phyloP scores from a whole-genome alignment of 225 moss, liverwort and hornwort species.

The Neckera pumila region DNA sequence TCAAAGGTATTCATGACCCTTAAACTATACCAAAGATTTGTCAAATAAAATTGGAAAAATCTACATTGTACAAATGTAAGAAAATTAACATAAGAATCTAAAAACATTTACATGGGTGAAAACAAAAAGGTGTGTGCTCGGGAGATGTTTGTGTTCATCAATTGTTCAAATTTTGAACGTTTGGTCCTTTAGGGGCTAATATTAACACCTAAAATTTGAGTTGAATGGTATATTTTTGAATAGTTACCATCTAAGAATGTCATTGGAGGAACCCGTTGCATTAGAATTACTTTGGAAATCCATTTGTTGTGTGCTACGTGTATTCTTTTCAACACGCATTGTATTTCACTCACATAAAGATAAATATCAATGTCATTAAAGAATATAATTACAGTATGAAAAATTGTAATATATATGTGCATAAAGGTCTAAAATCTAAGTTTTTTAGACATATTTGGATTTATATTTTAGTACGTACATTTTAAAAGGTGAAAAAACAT shows the following conservation, averaged over 20 bases:
- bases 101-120: neutral
- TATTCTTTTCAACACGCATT: neutral
- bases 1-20: accelerated
- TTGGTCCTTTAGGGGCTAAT: neutral
- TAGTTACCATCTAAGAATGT: neutral
- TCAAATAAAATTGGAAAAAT: neutral
- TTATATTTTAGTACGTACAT: neutral
- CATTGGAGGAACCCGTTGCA: neutral
- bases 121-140: accelerated
- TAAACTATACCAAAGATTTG: neutral
- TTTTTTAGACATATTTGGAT: neutral
- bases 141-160: neutral
- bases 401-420: neutral
- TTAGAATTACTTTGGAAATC: neutral
- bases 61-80: neutral
- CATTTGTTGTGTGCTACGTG: neutral
- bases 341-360: neutral
- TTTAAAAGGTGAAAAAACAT: neutral
- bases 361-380: neutral
- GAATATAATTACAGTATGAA: accelerated
- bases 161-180: neutral
- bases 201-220: neutral
- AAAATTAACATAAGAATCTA: neutral
- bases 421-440: neutral
- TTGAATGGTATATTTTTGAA: neutral